phyloP scores from a whole-genome alignment of 169 alveolate genomes.

The Plasmodium coatneyi region DNA sequence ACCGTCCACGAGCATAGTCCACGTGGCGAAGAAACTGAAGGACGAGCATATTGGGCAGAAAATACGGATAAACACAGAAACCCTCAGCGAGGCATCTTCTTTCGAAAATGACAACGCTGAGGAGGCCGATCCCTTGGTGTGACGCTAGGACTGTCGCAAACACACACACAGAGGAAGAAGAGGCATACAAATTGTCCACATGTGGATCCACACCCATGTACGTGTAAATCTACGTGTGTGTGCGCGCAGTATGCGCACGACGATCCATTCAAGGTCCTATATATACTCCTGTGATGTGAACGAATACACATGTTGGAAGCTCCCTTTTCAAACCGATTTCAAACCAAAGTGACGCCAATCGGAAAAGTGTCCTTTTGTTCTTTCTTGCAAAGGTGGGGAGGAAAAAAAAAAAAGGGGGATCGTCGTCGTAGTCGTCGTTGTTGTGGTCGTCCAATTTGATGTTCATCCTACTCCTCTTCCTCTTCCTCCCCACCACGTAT shows the following conservation, averaged over 20 bases:
- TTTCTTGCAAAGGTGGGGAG: background rate
- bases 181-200: background rate
- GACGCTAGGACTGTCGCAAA: background rate
- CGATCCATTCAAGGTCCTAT: background rate
- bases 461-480: background rate
- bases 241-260: background rate
- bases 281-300: background rate
- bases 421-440: too few relatives aligned
- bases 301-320: background rate
- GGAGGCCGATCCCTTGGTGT: constrained; percentile 68
- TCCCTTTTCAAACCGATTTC: background rate
- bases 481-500: too few relatives aligned
- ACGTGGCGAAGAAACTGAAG: constrained; percentile 52
- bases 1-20: constrained; percentile 54
- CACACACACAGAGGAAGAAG: background rate
- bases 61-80: constrained; percentile 12
- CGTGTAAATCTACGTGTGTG: background rate
- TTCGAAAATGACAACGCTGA: constrained; percentile 39
- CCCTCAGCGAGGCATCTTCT: constrained; percentile 36
- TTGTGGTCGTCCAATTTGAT: background rate
- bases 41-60: constrained; percentile 31
- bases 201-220: background rate
- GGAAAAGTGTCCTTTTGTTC: background rate
- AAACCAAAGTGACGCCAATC: too few relatives aligned
- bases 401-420: too few relatives aligned